Conservation (phyloP, 352 stramenopile genomes). For the Elongisporangium undulatum region DNA sequence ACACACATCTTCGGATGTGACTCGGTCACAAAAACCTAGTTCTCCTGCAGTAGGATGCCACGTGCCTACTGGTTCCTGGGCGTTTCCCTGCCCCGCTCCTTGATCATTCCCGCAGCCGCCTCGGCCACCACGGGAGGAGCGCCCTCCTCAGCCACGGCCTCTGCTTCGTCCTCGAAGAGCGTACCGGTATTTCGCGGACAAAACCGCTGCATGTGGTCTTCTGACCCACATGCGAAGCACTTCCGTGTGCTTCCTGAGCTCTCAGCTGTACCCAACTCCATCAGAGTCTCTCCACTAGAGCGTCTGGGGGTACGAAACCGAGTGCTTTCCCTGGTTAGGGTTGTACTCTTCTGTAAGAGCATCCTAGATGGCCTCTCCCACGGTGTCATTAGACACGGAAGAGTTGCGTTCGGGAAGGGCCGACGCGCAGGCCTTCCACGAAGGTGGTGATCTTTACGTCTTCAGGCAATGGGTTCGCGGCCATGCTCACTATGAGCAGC, state of each 20-base stretch:
- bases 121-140: too few relatives aligned
- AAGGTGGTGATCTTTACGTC: conserved; percentile 6
- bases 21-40: conserved; percentile 7
- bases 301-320: background rate
- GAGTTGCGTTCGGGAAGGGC: conserved; percentile 2
- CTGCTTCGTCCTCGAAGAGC: too few relatives aligned
- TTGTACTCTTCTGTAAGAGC: conserved; percentile 6
- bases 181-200: too few relatives aligned
- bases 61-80: conserved; percentile 18
- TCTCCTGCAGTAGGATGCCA: conserved; percentile 14
- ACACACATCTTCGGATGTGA: background rate
- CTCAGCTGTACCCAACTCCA: too few relatives aligned
- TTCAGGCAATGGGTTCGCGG: conserved; percentile 1
- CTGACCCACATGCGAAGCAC: too few relatives aligned
- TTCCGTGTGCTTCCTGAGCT: too few relatives aligned
- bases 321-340: background rate
- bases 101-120: too few relatives aligned
- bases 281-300: too few relatives aligned
- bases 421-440: conserved; percentile 4
- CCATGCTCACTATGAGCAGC: background rate
- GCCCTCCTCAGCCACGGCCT: too few relatives aligned
- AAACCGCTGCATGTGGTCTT: too few relatives aligned
- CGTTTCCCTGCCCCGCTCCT: conserved; percentile 9
- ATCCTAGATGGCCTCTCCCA: conserved; percentile 3
- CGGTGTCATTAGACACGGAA: background rate